phyloP scores from a whole-genome alignment of 306 rosid species.

The Echinosophora koreensis region DNA sequence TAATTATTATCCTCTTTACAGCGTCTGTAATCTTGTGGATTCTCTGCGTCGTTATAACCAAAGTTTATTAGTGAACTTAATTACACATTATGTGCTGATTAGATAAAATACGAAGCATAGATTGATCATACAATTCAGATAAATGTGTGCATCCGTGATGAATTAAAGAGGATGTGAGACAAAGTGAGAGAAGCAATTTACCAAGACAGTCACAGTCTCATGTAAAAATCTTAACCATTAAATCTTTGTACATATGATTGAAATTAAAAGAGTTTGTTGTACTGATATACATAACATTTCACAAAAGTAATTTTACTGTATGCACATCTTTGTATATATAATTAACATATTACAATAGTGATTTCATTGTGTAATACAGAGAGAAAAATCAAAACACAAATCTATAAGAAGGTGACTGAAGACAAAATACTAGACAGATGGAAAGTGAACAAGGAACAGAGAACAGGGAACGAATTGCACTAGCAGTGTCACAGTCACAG shows the following conservation, averaged over 20 bases:
- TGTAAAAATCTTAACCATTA: background rate
- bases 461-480: background rate
- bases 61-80: background rate
- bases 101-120: background rate
- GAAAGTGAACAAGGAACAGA: background rate
- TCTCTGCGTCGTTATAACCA: constrained; percentile 50
- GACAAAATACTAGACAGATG: background rate
- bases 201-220: background rate
- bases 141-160: background rate
- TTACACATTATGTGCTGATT: background rate
- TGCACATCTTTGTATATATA: too few species aligned
- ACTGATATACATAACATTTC: background rate
- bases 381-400: background rate
- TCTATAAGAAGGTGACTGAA: background rate
- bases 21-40: constrained; percentile 50
- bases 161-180: background rate
- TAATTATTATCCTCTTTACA: constrained; percentile 54
- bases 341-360: too few species aligned
- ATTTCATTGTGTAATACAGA: too few species aligned
- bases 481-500: too few species aligned
- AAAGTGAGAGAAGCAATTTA: background rate
- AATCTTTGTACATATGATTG: background rate
- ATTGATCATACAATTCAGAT: background rate
- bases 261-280: background rate
- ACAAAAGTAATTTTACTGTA: background rate